Evolutionary conservation across 1,284 basidiomycete genomes (phyloP).

Genomic region (Boletus mariae): DNA sequence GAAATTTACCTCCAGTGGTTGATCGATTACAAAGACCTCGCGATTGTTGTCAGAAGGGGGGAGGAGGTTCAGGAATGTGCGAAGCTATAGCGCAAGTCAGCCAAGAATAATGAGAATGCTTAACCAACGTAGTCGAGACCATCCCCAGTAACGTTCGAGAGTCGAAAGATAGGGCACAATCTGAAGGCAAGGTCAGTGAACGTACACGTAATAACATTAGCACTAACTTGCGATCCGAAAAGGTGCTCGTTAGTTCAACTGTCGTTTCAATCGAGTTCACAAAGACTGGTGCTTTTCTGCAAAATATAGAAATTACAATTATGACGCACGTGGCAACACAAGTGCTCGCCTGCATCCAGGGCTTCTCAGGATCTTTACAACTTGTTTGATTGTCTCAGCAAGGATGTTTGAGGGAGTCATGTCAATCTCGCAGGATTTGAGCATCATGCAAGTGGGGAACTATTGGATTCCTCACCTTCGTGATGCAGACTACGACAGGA

Average conservation of each 20-base stretch:
- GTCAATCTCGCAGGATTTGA: conserved; percentile 61
- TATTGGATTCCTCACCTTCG: conserved; percentile 61
- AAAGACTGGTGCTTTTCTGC: conserved; percentile 74
- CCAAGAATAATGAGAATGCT: conserved; percentile 1
- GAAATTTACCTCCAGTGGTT: conserved; percentile 75
- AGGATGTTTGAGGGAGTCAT: conserved; percentile 95
- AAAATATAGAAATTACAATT: conserved; percentile 2
- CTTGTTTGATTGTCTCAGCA: conserved; percentile 87
- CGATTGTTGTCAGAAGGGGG: conserved; percentile 80
- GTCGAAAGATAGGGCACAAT: conserved; percentile 88
- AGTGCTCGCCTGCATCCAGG: conserved; percentile 80
- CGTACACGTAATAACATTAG: background rate
- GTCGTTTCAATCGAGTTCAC: conserved; percentile 73
- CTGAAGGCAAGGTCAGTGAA: conserved; percentile 38
- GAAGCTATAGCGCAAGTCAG: conserved; percentile 44
- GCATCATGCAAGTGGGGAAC: background rate
- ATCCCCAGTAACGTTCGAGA: conserved; percentile 94
- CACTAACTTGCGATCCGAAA: conserved; percentile 36
- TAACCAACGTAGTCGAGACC: conserved; percentile 72
- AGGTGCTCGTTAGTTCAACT: conserved; percentile 71
- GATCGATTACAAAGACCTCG: conserved; percentile 79
- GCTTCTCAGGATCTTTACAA: conserved; percentile 88
- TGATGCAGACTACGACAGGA: conserved; percentile 91
- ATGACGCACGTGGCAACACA: background rate
- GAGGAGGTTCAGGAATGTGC: conserved; percentile 83